Percentiles rank a stretch among this genome's conserved stretches.
These are phyloP conservation scores for Acidiella bohemica DNA, from an alignment of 495 filamentous ascomycete genomes.

Conservation along the genomic window DNA sequence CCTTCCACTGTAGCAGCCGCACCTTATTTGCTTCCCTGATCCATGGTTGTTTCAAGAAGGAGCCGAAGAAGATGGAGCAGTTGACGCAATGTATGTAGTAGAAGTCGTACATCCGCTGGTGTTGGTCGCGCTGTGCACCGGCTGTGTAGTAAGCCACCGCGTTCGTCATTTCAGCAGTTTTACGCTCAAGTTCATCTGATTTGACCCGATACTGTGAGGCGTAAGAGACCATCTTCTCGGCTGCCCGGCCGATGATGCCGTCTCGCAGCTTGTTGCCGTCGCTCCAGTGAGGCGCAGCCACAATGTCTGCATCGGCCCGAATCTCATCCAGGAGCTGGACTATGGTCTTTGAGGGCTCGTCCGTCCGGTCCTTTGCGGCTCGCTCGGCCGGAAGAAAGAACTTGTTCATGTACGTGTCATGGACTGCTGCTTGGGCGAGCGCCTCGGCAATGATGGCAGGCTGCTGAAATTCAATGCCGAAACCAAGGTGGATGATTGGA, in stretches of 20 bases:
- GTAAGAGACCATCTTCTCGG: constrained; percentile 46
- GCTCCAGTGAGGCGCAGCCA: constrained; percentile 32
- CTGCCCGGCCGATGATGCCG: constrained; percentile 48
- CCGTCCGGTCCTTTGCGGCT: constrained; percentile 27
- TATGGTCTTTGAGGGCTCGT: constrained; percentile 35
- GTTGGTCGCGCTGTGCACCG: constrained; percentile 46
- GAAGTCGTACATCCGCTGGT: constrained; percentile 64
- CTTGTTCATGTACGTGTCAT: constrained; percentile 35
- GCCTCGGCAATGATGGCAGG: constrained; percentile 71
- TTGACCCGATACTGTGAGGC: constrained; percentile 46
- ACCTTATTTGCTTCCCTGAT: constrained; percentile 37
- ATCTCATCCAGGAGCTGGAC: constrained; percentile 47
- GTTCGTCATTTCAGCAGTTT: constrained; percentile 66
- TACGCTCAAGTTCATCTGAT: constrained; percentile 49
- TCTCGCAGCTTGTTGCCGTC: constrained; percentile 54
- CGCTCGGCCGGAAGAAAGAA: constrained; percentile 44
- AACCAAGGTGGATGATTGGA: constrained; percentile 74
- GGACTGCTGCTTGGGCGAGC: constrained; percentile 59
- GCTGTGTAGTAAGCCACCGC: constrained; percentile 47
- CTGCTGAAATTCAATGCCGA: constrained; percentile 66
- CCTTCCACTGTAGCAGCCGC: constrained; percentile 64
- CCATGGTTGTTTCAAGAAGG: constrained; percentile 34
- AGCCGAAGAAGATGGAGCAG: constrained; percentile 47
- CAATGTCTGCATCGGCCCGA: constrained; percentile 40
- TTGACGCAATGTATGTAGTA: constrained; percentile 56